Evolutionary conservation across 805 yeast genomes (phyloP).

Genomic region (Suhomyces prunicola): DNA sequence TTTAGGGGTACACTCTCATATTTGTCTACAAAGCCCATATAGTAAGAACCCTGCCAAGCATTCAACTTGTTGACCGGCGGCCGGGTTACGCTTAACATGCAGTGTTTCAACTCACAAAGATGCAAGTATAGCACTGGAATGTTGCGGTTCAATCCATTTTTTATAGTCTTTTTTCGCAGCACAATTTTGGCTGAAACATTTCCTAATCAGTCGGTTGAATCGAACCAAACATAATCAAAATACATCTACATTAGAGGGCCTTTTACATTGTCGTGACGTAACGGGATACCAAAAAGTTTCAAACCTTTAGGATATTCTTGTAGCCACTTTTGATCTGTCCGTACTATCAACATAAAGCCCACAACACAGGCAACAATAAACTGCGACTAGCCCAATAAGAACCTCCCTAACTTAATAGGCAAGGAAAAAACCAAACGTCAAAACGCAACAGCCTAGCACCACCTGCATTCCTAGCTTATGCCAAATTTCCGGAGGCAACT

Average conservation of each 20-base stretch:
- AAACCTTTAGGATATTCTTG: conserved; percentile 37
- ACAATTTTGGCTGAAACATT: neutral
- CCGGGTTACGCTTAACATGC: neutral
- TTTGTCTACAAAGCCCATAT: no score
- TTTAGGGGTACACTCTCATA: no score
- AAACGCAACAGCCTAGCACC: conserved; percentile 6
- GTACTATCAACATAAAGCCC: conserved; percentile 26
- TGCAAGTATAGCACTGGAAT: neutral
- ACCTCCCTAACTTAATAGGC: conserved; percentile 43
- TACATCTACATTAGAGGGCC: no score
- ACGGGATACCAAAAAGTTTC: conserved; percentile 44
- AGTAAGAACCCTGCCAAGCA: no score
- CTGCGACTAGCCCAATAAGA: conserved; percentile 11
- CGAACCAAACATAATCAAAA: no score
- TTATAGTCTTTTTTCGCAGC: neutral
- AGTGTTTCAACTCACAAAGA: neutral
- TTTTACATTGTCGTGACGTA: conserved; percentile 34
- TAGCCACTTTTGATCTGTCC: conserved; percentile 41
- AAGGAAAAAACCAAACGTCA: conserved; percentile 16
- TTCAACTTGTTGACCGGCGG: neutral
- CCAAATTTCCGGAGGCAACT: conserved; percentile 42
- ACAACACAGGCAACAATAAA: conserved; percentile 15
- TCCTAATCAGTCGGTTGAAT: neutral
- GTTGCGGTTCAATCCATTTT: neutral
- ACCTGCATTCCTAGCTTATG: conserved; percentile 18